Conservation (phyloP, 176 grass and related monocot species). For the Musa troglodytarum region DNA sequence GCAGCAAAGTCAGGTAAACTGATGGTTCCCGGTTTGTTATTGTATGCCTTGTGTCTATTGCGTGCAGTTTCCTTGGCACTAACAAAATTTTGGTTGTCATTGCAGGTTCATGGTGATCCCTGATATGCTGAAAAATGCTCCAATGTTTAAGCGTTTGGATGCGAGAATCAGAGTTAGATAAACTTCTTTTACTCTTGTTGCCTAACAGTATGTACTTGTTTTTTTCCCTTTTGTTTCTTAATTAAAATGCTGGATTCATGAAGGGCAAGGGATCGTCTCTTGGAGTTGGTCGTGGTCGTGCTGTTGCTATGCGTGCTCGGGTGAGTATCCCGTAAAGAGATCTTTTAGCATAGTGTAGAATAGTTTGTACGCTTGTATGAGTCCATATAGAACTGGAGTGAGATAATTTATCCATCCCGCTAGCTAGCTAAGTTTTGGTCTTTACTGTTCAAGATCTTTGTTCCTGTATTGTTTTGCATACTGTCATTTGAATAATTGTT, state of each 20-base stretch:
- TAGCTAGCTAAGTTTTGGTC: too few species aligned
- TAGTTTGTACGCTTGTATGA: too few species aligned
- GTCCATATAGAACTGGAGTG: too few species aligned
- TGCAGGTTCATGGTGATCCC: slow-evolving; percentile 58
- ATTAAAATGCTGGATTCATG: background rate
- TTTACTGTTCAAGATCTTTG: too few species aligned
- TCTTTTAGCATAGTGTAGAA: too few species aligned
- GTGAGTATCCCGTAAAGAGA: slow-evolving; percentile 18
- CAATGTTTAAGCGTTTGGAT: slow-evolving; percentile 50
- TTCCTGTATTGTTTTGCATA: too few species aligned
- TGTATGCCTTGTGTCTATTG: background rate
- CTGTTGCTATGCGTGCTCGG: slow-evolving; percentile 55
- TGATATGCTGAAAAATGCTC: slow-evolving; percentile 66
- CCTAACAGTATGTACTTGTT: background rate
- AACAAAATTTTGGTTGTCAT: background rate
- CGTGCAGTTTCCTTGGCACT: too few species aligned
- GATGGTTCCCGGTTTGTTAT: background rate
- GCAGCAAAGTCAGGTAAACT: slow-evolving; percentile 49
- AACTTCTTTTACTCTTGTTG: background rate
- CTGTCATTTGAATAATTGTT: too few species aligned
- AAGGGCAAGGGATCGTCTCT: slow-evolving; percentile 60
- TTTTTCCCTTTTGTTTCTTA: background rate
- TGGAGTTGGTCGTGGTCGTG: slow-evolving; percentile 51
- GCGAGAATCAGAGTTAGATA: slow-evolving; percentile 33
- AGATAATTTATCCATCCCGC: too few species aligned